Conservation (phyloP, 495 filamentous ascomycete species). For the Durotheca rogersii region DNA sequence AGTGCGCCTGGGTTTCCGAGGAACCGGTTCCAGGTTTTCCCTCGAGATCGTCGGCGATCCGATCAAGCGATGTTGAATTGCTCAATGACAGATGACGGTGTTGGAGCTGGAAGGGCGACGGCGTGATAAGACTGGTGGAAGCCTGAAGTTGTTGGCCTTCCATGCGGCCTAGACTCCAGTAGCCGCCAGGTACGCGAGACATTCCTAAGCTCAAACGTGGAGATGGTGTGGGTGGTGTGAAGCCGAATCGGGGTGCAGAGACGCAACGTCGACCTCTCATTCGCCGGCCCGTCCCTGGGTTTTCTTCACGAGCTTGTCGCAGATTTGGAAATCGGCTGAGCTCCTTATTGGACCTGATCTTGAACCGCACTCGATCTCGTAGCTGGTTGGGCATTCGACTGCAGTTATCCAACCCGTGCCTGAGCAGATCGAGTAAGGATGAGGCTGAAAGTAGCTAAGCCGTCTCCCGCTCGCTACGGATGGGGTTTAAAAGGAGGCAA, state of each 20-base stretch:
- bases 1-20: not conserved
- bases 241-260: constrained; percentile 17
- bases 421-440: constrained; percentile 6
- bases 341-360: constrained; percentile 14
- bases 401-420: constrained; percentile 14
- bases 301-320: constrained; percentile 20
- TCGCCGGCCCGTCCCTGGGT: constrained; percentile 12
- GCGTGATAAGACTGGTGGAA: constrained; percentile 25
- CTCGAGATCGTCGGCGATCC: not conserved
- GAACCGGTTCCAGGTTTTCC: not conserved
- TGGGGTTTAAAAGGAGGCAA: no score
- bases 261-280: constrained; percentile 16
- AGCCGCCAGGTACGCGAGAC: constrained; percentile 34
- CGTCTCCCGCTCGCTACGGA: constrained; percentile 4
- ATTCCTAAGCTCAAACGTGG: constrained; percentile 25
- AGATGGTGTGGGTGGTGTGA: constrained; percentile 21
- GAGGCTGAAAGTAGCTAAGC: constrained; percentile 29
- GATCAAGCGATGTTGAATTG: constrained; percentile 6
- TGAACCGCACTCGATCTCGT: constrained; percentile 13
- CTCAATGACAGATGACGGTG: constrained; percentile 11
- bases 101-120: constrained; percentile 8
- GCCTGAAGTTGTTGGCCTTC: constrained; percentile 16
- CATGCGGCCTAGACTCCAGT: constrained; percentile 30
- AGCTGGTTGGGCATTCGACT: constrained; percentile 21
- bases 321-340: constrained; percentile 27